Base-by-base conservation (phyloP, 371 early-diverging fungal genomes). In the Mucor saturninus region DNA sequence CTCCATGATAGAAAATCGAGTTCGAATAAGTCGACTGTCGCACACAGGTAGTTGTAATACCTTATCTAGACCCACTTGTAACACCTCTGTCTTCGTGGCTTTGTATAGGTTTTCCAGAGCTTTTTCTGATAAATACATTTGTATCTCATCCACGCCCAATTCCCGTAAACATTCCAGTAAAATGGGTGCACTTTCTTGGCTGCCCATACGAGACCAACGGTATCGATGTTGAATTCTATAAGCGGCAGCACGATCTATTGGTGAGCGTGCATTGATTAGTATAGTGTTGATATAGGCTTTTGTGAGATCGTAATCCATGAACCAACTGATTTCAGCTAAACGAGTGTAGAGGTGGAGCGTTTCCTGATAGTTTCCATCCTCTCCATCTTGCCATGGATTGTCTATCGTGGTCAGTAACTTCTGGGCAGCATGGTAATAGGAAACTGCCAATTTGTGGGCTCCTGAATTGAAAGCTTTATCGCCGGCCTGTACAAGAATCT, bases 231-330 rank as follows among this genome's bases (percentile, higher is more conserved):
- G 77, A 5, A 81, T 61, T 21, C 75, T 67, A 50, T 79, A 81
- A 7, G 81, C 81, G 6, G 77, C 74, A 5, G 81, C 75, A 32
- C 79, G 72, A 56, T 81, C 81, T 9, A 79, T 72, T 0, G 77
- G 72, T 0, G 75, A 70, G 11, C 73, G 72, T 11, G 81, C 79
- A 49, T 76, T 65, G 0, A 54, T 58, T 0, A 81, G 42, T 28
- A 81, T 77, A 0, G 69, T 65, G n/a, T 61, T 49, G 15, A 79
- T 30, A 9, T 75, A 65, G 3, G 54, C 59, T 6, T 59, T 50
- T 1, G 77, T 78, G 28, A 59, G 53, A 43, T 70, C 67, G 9
- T 73, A 64, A 21, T 74, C 75, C 67, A 75, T 70, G 31, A 78
- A 75, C 72, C 75, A 76, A 50, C 74, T 72, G 29, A 81, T 71